Percentiles rank a stretch among this genome's conserved stretches.
Evolutionary conservation across 2,329 filamentous ascomycete species (phyloP).

Genomic region (Clonostachys rosea): DNA sequence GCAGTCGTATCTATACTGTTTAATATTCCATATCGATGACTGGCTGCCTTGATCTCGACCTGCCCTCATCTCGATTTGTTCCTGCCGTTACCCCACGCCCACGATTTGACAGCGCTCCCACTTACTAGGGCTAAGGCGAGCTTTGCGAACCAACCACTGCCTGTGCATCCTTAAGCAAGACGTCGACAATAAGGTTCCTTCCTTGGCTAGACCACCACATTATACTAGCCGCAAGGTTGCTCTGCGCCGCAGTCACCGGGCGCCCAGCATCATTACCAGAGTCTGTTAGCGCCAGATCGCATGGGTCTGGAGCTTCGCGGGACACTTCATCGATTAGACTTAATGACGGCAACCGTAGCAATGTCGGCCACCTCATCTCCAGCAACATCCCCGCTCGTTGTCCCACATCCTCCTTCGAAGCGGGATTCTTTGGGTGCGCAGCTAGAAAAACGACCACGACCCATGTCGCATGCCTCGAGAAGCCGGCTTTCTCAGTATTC

Average conservation of each 20-base stretch:
- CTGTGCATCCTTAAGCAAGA: too few relatives aligned
- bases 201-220: neutral
- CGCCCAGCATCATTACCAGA: too few relatives aligned
- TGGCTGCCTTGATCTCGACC: neutral
- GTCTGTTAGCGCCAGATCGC: too few relatives aligned
- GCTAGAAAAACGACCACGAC: conserved; percentile 16
- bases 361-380: conserved; percentile 1
- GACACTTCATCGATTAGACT: neutral
- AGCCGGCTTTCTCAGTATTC: conserved; percentile 84
- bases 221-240: neutral
- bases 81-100: too few relatives aligned
- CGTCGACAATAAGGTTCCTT: neutral
- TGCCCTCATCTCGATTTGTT: neutral
- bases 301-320: neutral
- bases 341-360: neutral
- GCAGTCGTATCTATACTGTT: too few relatives aligned
- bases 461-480: conserved; percentile 73
- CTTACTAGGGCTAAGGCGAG: too few relatives aligned
- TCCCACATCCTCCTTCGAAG: neutral
- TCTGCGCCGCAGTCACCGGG: neutral
- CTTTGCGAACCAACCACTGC: too few relatives aligned
- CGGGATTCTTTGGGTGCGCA: neutral
- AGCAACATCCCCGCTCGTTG: conserved; percentile 1
- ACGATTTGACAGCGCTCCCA: too few relatives aligned
- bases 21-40: too few relatives aligned